Percentiles rank a stretch among this genome's conserved stretches.
phyloP scores from a whole-genome alignment of 2,329 filamentous ascomycete species.

The Nemania abortiva region DNA sequence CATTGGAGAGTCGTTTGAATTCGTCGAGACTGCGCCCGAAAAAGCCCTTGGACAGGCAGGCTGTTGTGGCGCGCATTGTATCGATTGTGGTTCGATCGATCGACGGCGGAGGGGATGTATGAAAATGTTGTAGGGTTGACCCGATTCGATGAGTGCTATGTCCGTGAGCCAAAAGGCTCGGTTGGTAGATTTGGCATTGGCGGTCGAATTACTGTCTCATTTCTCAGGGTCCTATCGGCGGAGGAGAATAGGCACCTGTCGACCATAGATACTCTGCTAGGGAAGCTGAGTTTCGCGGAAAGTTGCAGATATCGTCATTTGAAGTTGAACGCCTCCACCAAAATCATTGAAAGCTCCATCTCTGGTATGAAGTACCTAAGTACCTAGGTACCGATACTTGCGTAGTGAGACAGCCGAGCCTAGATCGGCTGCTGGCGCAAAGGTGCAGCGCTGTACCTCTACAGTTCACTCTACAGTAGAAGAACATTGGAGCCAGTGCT shows the following conservation, averaged over 20 bases:
- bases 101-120: neutral
- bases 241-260: neutral
- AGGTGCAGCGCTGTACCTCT: neutral
- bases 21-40: conserved; percentile 70
- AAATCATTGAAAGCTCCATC: conserved; percentile 16
- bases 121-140: conserved; percentile 2
- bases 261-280: neutral
- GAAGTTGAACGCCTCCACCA: conserved; percentile 18
- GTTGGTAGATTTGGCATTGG: conserved; percentile 49
- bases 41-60: conserved; percentile 65
- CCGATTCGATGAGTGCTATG: conserved; percentile 26
- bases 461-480: too few relatives aligned
- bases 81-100: neutral
- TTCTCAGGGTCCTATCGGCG: conserved; percentile 23
- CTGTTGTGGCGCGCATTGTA: conserved; percentile 63
- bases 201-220: conserved; percentile 21
- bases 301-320: neutral
- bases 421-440: neutral
- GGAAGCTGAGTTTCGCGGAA: neutral
- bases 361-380: neutral
- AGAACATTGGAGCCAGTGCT: neutral
- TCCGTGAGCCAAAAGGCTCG: conserved; percentile 52
- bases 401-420: neutral
- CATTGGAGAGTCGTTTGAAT: conserved; percentile 66
- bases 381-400: neutral